Evolutionary conservation across 2,329 filamentous ascomycete species (phyloP).

Genomic region (Didymella glomerata): DNA sequence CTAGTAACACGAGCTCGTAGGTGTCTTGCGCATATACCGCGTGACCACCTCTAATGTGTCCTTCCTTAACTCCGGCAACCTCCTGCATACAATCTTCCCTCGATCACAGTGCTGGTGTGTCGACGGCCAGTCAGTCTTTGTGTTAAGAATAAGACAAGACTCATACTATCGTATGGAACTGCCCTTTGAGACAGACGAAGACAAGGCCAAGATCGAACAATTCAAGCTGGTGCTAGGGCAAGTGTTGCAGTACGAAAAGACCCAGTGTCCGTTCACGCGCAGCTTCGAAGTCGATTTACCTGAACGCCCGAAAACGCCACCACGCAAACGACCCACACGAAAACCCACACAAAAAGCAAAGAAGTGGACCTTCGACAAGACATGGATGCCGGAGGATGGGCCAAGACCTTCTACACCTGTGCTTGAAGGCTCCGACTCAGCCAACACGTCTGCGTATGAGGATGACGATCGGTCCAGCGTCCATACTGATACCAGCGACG

Average conservation of each 20-base stretch:
- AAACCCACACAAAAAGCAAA: conserved; percentile 65
- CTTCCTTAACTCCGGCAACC: conserved; percentile 84
- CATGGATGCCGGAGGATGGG: conserved; percentile 58
- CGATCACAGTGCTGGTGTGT: conserved; percentile 96
- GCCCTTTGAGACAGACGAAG: conserved; percentile 69
- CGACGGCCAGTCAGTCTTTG: conserved; percentile 82
- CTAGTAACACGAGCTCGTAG: conserved; percentile 51
- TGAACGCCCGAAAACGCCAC: conserved; percentile 70
- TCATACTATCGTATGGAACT: conserved; percentile 93
- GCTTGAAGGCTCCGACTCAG: conserved; percentile 42
- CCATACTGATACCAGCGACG: conserved; percentile 43
- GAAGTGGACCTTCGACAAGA: conserved; percentile 58
- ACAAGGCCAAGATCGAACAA: conserved; percentile 69
- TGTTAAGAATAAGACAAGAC: conserved; percentile 83
- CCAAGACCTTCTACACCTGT: conserved; percentile 42
- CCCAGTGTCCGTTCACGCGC: conserved; percentile 83
- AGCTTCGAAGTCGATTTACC: conserved; percentile 78
- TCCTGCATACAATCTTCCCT: conserved; percentile 85
- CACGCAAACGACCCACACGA: conserved; percentile 58
- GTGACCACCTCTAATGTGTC: conserved; percentile 81
- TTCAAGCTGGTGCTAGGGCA: conserved; percentile 75
- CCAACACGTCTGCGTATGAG: conserved; percentile 43
- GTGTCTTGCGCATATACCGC: conserved; percentile 82
- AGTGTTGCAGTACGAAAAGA: conserved; percentile 86
- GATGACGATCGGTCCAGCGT: conserved; percentile 49